A percentile compares a stretch with the other conserved stretches of the same genome.
phyloP scores from a whole-genome alignment of 1,284 basidiomycete genomes.

The Rhodotorula sp. region DNA sequence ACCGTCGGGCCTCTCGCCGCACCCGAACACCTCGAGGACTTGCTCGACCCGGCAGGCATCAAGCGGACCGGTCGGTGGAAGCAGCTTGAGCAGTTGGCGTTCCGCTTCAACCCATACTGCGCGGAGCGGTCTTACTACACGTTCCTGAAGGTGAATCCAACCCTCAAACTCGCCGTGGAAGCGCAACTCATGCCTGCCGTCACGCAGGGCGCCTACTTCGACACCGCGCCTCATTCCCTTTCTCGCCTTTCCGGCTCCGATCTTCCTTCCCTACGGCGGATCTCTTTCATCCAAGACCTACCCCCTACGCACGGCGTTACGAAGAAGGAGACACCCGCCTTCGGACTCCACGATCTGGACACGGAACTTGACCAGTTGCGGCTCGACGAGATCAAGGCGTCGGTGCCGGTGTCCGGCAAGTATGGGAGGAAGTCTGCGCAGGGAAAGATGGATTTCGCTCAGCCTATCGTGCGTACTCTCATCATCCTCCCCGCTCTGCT shows the following conservation, averaged over 20 bases:
- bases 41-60: constrained; percentile 23
- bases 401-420: constrained; percentile 1
- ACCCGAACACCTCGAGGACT: constrained; percentile 41
- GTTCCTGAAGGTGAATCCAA: constrained; percentile 39
- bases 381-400: no score
- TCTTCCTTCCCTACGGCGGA: constrained; percentile 19
- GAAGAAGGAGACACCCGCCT: constrained; percentile 23
- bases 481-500: background rate
- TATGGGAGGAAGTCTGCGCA: background rate
- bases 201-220: constrained; percentile 37
- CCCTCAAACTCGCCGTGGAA: background rate
- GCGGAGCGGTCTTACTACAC: constrained; percentile 39
- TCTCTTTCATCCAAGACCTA: constrained; percentile 36
- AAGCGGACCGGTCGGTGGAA: background rate
- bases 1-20: constrained; percentile 40
- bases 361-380: constrained; percentile 9
- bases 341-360: constrained; percentile 27
- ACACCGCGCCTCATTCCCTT: constrained; percentile 20
- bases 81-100: constrained; percentile 29
- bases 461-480: constrained; percentile 36
- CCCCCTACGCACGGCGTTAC: constrained; percentile 32
- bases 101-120: constrained; percentile 45
- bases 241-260: constrained; percentile 1
- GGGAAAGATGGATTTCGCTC: constrained; percentile 36
- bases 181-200: no score